phyloP scores from a whole-genome alignment of 2,329 filamentous ascomycete species.

The Rutstroemia sp. region DNA sequence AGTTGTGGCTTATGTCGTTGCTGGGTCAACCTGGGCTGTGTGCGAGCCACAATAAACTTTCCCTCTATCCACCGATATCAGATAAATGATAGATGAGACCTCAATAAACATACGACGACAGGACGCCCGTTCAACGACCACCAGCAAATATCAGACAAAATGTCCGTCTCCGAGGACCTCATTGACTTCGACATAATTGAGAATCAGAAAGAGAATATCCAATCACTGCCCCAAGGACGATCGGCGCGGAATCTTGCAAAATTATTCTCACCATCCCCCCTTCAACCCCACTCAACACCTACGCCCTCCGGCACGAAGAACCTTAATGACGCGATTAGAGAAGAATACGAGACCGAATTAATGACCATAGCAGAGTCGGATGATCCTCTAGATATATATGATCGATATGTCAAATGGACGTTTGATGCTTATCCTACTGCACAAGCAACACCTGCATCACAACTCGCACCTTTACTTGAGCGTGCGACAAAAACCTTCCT shows the following conservation, averaged over 20 bases:
- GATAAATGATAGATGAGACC: too few relatives aligned
- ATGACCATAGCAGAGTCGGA: constrained; percentile 75
- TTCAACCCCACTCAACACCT: constrained; percentile 51
- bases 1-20: too few relatives aligned
- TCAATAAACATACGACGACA: neutral
- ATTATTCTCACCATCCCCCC: constrained; percentile 62
- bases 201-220: constrained; percentile 95
- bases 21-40: too few relatives aligned
- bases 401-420: constrained; percentile 96
- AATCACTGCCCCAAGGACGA: constrained; percentile 78
- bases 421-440: constrained; percentile 90
- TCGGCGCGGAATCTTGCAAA: constrained; percentile 85
- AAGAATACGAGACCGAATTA: constrained; percentile 81
- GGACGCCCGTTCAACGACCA: constrained; percentile 4
- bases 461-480: constrained; percentile 81
- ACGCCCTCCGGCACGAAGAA: constrained; percentile 68
- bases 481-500: constrained; percentile 88
- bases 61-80: too few relatives aligned
- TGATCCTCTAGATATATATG: constrained; percentile 90
- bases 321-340: constrained; percentile 70
- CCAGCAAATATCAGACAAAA: constrained; percentile 23
- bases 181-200: constrained; percentile 90
- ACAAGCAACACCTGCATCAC: constrained; percentile 86
- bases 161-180: constrained; percentile 45
- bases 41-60: too few relatives aligned